phyloP scores from a whole-genome alignment of 2,329 filamentous ascomycete genomes.

The Paracamarosporium sp. region DNA sequence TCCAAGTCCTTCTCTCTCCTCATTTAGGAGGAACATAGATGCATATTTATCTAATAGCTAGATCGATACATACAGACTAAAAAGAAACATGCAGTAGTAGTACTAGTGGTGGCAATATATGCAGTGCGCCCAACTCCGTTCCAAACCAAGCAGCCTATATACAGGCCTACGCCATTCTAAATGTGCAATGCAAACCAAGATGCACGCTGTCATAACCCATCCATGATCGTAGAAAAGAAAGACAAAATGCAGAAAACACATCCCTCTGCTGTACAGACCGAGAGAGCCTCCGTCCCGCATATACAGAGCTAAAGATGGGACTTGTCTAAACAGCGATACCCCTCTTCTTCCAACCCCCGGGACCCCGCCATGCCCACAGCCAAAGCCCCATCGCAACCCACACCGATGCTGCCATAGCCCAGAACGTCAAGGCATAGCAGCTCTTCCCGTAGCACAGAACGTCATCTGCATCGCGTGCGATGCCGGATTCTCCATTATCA shows the following conservation, averaged over 20 bases:
- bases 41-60: no score
- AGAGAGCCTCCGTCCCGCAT: background rate
- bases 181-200: background rate
- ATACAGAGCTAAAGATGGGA: background rate
- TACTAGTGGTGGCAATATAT: no score
- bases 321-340: constrained; percentile 73
- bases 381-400: constrained; percentile 78
- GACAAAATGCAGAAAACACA: background rate
- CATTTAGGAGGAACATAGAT: no score
- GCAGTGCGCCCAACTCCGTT: no score
- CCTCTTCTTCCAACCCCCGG: constrained; percentile 75
- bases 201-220: constrained; percentile 10
- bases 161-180: background rate
- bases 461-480: constrained; percentile 46
- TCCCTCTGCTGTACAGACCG: constrained; percentile 7
- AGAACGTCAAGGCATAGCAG: constrained; percentile 84
- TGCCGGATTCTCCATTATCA: constrained; percentile 41
- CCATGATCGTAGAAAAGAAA: background rate
- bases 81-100: no score
- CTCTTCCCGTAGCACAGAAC: constrained; percentile 78
- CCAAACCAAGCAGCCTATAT: background rate
- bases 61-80: no score
- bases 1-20: no score
- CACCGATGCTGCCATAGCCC: constrained; percentile 83
- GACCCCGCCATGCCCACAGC: constrained; percentile 81